A percentile compares a stretch with the other conserved stretches of the same genome.
Evolutionary conservation across 176 grass and related monocot genomes (phyloP).

Genomic region (Oryza brachyantha): DNA sequence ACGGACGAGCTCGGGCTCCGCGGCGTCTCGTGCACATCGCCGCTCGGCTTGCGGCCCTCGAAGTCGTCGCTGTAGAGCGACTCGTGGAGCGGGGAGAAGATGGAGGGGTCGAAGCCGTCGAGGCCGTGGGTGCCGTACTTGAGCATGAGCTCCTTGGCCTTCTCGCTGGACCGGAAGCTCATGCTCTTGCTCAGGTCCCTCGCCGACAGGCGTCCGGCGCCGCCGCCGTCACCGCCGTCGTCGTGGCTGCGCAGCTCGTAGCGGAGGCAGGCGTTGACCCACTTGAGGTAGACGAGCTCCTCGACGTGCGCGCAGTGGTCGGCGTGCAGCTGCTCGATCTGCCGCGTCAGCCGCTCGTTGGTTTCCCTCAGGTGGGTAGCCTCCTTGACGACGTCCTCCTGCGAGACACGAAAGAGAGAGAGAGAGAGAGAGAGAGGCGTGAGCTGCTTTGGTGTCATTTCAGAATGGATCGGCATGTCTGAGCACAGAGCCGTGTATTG

Average conservation of each 20-base stretch:
- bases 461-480: background rate
- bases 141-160: constrained; percentile 74
- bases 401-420: background rate
- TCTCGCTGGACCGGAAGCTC: constrained; percentile 64
- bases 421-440: too few species aligned
- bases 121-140: constrained; percentile 49
- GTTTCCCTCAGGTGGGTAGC: constrained; percentile 35
- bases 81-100: constrained; percentile 43
- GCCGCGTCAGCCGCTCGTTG: constrained; percentile 52
- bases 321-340: constrained; percentile 66
- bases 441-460: background rate
- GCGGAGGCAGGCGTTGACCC: constrained; percentile 84
- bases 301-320: constrained; percentile 61
- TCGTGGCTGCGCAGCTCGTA: constrained; percentile 56
- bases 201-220: constrained; percentile 25
- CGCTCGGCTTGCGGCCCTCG: background rate
- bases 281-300: constrained; percentile 91
- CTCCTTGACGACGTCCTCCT: constrained; percentile 55
- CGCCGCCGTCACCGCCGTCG: background rate
- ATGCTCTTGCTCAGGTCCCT: constrained; percentile 75
- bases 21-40: background rate
- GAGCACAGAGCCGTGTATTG: background rate
- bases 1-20: background rate
- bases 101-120: constrained; percentile 32
- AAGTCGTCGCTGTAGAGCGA: constrained; percentile 12